Conservation (phyloP, 169 alveolate species). For the Plasmodium vinckei region DNA sequence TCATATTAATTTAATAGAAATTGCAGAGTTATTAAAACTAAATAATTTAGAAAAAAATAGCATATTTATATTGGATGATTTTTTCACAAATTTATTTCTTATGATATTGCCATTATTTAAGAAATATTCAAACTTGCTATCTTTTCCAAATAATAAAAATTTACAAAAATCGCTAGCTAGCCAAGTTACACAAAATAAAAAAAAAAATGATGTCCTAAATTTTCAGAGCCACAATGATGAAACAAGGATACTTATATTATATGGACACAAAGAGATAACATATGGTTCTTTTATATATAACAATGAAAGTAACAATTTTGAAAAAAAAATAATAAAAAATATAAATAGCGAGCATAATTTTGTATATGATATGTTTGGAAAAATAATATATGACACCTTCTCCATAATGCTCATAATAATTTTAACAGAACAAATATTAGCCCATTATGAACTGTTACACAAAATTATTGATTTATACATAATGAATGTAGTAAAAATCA, state of each 20-base stretch:
- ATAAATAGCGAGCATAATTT: background rate
- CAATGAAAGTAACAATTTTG: background rate
- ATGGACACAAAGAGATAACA: background rate
- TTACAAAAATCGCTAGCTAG: background rate
- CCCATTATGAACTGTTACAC: slow-evolving; percentile 2
- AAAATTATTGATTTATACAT: slow-evolving; percentile 8
- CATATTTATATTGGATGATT: slow-evolving; percentile 51
- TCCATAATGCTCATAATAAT: slow-evolving; percentile 21
- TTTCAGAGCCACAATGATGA: background rate
- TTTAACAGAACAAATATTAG: slow-evolving; percentile 20
- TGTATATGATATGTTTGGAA: background rate
- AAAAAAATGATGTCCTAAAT: background rate
- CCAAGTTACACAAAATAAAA: background rate
- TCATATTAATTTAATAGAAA: slow-evolving; percentile 39
- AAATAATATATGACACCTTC: slow-evolving; percentile 32
- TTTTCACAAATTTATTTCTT: slow-evolving; percentile 41
- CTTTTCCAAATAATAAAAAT: slow-evolving; percentile 1
- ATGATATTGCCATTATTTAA: slow-evolving; percentile 43
- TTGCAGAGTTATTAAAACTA: slow-evolving; percentile 26
- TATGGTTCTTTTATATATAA: slow-evolving; percentile 32
- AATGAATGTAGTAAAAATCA: slow-evolving; percentile 14
- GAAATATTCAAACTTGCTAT: background rate
- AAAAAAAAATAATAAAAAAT: background rate
- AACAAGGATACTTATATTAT: background rate
- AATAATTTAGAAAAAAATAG: slow-evolving; percentile 9